Conservation (phyloP, 371 early-diverging fungal species). For the Haplosporangium sp. region DNA sequence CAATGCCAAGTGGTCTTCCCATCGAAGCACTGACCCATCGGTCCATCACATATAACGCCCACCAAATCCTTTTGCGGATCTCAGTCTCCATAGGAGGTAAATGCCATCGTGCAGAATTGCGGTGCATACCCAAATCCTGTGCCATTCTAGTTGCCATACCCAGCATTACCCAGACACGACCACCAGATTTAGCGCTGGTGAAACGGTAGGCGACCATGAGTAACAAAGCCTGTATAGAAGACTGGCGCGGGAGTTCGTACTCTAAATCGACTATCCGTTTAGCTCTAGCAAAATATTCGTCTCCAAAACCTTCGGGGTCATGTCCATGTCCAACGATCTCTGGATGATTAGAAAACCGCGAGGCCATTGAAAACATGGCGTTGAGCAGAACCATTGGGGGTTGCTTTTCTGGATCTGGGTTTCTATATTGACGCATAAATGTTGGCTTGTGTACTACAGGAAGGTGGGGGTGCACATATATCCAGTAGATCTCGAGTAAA, state of each 20-base stretch:
- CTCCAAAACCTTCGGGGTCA: conserved; percentile 51
- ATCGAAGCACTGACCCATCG: conserved; percentile 58
- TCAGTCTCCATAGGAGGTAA: conserved; percentile 68
- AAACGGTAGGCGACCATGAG: conserved; percentile 52
- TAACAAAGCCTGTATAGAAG: conserved; percentile 56
- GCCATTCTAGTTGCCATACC: conserved; percentile 79
- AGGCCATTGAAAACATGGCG: conserved; percentile 79
- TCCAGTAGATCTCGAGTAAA: conserved; percentile 77
- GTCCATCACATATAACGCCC: conserved; percentile 71
- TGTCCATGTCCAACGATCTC: conserved; percentile 34
- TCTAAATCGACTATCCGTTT: conserved; percentile 49
- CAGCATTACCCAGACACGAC: conserved; percentile 54
- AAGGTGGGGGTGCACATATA: conserved; percentile 73
- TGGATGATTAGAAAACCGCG: conserved; percentile 73
- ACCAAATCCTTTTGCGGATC: conserved; percentile 72
- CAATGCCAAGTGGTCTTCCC: conserved; percentile 53
- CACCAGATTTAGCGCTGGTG: conserved; percentile 50
- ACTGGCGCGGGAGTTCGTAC: conserved; percentile 49
- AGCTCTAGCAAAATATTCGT: conserved; percentile 50
- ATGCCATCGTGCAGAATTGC: conserved; percentile 69
- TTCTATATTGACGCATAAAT: conserved; percentile 63
- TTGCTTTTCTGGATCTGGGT: conserved; percentile 39
- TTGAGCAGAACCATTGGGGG: conserved; percentile 74
- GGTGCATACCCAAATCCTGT: conserved; percentile 77
- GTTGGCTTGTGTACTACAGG: conserved; percentile 75